Percentiles rank a stretch among this genome's conserved stretches.
phyloP scores from a whole-genome alignment of 345 rosid species.

The Eucalyptus sideroxylon region DNA sequence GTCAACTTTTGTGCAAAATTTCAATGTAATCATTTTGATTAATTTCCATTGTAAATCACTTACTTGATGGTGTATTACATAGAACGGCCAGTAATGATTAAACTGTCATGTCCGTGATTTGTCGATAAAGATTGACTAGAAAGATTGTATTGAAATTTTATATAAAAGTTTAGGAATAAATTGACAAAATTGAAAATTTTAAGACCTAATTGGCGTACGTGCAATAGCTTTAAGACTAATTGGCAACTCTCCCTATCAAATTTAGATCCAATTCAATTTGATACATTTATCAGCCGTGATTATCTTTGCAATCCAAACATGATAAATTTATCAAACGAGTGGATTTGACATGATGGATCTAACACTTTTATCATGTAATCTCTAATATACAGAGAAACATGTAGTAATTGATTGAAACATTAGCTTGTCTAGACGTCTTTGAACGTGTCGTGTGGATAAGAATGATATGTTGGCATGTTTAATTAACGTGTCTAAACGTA shows the following conservation, averaged over 20 bases:
- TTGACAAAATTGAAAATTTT: background rate
- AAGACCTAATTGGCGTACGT: background rate
- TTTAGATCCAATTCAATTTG: background rate
- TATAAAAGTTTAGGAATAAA: background rate
- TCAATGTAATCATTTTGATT: background rate
- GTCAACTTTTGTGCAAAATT: background rate
- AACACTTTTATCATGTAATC: background rate
- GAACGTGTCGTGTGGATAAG: background rate
- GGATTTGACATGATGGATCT: background rate
- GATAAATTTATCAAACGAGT: background rate
- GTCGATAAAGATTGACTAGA: background rate
- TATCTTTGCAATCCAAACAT: background rate
- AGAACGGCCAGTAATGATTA: rapidly evolving
- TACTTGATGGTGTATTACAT: background rate
- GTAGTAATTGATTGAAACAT: background rate
- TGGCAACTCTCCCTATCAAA: background rate
- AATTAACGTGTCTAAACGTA: background rate
- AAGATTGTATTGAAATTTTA: background rate
- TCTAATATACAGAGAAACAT: background rate
- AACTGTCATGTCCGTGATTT: background rate
- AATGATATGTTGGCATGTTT: background rate
- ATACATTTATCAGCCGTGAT: background rate
- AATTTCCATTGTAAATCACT: background rate
- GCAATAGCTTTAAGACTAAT: background rate
- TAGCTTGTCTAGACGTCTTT: background rate